Evolutionary conservation across 2,329 filamentous ascomycete genomes (phyloP), one percentile per base, ranked within the genome.

Genomic region (Aspergillus neotritici): DNA sequence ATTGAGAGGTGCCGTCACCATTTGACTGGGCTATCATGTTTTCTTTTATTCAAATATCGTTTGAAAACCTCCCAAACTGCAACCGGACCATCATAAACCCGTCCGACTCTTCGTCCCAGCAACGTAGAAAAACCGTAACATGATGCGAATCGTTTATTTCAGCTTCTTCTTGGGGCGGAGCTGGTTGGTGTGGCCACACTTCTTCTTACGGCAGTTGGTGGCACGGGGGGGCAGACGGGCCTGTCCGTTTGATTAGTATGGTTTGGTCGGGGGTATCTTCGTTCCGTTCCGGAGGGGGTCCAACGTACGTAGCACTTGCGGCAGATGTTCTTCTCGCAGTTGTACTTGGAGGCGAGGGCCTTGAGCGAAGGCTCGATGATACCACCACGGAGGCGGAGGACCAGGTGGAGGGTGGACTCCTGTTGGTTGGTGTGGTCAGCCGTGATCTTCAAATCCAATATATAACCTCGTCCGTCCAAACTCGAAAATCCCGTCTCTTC

Each of bases 81-180:
- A 61, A 60, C 58, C 60, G 53, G 58, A 25, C 21, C 21, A 52
- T 57, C 56, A 58, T 54, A 53, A 54, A 54, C 57, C 54, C 56
- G 51, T 49, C 46, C 54, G 54, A 53, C 46, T 50, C 54, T 55
- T 55, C 54, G 48, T 53, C 56, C 60, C 61, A 61, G 55, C 58
- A 62, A 60, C 61, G 56, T 60, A 66, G 62, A 77, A 71, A 67
- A 71, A 73, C 77, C 73, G 52, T 53, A 63, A 58, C 55, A 56
- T 57, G 47, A 57, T 55, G 55, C 51, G 47, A 63, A 54, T 65
- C 60, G 61, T 60, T 50, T 85, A 91, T 79, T 96, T 95, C 73
- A 95, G 83, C 91, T 98, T 98, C 90, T 98, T 98, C 91, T 98
- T 98, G 75, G 93, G 93, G 78, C 93, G 88, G 73, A 98, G 87